Conservation (phyloP, 2,329 filamentous ascomycete genomes). For the Colletotrichum orchidophilum region DNA sequence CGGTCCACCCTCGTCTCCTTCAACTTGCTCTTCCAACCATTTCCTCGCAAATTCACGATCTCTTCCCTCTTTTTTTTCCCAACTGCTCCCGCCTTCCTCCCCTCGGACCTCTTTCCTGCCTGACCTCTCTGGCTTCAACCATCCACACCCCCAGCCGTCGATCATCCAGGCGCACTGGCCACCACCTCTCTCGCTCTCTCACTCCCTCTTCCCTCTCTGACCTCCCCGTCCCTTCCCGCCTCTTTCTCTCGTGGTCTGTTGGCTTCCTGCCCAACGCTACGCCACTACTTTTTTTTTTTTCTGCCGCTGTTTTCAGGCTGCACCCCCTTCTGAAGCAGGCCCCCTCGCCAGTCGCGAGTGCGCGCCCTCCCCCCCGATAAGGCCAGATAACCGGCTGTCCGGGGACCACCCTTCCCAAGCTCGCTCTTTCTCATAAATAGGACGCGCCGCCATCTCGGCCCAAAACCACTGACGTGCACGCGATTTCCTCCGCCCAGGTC, state of each 20-base stretch:
- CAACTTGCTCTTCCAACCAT: constrained; percentile 34
- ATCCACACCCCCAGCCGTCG: constrained; percentile 24
- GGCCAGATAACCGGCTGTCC: constrained; percentile 47
- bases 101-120: constrained; percentile 17
- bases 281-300: constrained; percentile 49
- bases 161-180: constrained; percentile 31
- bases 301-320: constrained; percentile 30
- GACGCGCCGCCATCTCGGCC: constrained; percentile 54
- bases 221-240: constrained; percentile 32
- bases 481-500: constrained; percentile 53
- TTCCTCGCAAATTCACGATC: constrained; percentile 41
- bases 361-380: constrained; percentile 46
- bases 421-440: constrained; percentile 55
- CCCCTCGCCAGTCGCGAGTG: constrained; percentile 23
- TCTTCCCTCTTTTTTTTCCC: constrained; percentile 36
- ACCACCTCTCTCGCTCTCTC: constrained; percentile 19
- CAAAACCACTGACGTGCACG: constrained; percentile 57
- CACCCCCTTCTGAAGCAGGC: constrained; percentile 26
- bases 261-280: constrained; percentile 38
- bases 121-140: constrained; percentile 11
- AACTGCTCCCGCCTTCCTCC: background rate
- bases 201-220: constrained; percentile 12
- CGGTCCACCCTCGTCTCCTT: constrained; percentile 3
- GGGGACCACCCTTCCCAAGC: constrained; percentile 41
- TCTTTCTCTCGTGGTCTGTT: background rate